Evolutionary conservation across 345 rosid species (phyloP), one percentile per base, ranked within the genome.

Genomic region (Pistacia integerrima): DNA sequence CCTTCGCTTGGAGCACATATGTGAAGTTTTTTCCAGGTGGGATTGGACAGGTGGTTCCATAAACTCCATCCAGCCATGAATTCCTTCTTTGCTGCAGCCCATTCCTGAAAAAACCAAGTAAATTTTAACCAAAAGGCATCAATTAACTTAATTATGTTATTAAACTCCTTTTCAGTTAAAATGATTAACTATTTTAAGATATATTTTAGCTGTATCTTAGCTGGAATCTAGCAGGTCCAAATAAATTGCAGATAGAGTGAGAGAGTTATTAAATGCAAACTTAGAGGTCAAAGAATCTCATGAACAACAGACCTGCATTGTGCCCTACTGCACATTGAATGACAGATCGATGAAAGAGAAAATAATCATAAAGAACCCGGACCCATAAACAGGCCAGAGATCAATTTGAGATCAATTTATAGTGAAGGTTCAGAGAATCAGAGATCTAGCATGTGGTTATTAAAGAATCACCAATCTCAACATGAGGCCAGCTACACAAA

Each of bases 21-120:
- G 99, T 96, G 79, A 86, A 92, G 83, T 89, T 96, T 84, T 74
- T 90, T 36, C 97, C 92, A 0, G 97, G 97, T 46, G 89, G 91
- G 65, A 96, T 93, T 3, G 97, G 99, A 80, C 99, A 96, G 41
- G 87, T 93, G 17, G 99, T 96, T 25, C 99, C 99, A 6, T 46
- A 46, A 0, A 96, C 97, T 66, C 98, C 99, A 64, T 96, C 99
- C 80, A 88, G 92, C 78, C 78, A 96, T 30, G 98, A 96, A 48
- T 96, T 96, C 84, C 90, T 90, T 76, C 97, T 88, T 74, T 95
- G 97, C 65, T 93, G 97, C 48, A 95, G 78, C 13, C 99, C 99
- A 70, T 92, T 88, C 99, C 98, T 93, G 64, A 69, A 6, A 68
- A 41, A 41, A 7, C 46, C 46, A 41, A 6, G 46, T 41, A 8